These are phyloP conservation scores for Backusella westeae DNA, from an alignment of 192 early-diverging fungal species.

Conservation along the genomic window DNA sequence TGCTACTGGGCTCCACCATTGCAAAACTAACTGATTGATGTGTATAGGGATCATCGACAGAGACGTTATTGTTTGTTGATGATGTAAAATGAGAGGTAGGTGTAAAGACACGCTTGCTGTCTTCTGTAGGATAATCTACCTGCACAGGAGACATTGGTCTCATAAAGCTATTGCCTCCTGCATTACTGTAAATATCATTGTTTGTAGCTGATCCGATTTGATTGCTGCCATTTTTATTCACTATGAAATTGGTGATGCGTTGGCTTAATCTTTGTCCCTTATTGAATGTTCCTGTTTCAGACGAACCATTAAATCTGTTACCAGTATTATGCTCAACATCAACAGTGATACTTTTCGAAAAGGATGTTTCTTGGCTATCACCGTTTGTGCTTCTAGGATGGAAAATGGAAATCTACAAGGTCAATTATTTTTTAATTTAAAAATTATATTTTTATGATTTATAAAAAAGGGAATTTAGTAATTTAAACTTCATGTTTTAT, in stretches of 20 bases:
- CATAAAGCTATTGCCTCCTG: slow-evolving; percentile 1
- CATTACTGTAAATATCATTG: background rate
- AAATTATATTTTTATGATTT: background rate
- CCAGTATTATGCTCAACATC: background rate
- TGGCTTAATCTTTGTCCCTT: background rate
- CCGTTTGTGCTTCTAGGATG: background rate
- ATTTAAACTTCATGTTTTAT: background rate
- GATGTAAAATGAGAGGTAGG: background rate
- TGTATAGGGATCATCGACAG: slow-evolving; percentile 11
- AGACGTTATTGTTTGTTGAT: background rate
- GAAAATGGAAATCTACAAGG: slow-evolving; percentile 19
- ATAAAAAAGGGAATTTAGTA: background rate
- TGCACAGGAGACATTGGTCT: background rate
- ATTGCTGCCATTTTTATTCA: background rate
- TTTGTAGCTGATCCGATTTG: background rate
- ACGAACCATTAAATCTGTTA: slow-evolving; percentile 6
- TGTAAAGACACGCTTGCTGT: background rate
- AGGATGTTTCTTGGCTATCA: background rate
- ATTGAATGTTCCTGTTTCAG: background rate
- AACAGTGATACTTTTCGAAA: background rate
- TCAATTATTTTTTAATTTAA: background rate
- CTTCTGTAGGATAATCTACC: background rate
- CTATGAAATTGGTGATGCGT: slow-evolving; percentile 17
- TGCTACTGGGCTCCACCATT: slow-evolving; percentile 2
- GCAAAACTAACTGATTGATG: slow-evolving; percentile 5